Percentiles rank a stretch among this genome's conserved stretches.
Evolutionary conservation across 371 early-diverging fungal species (phyloP).

Genomic region (Coemansia sp.): DNA sequence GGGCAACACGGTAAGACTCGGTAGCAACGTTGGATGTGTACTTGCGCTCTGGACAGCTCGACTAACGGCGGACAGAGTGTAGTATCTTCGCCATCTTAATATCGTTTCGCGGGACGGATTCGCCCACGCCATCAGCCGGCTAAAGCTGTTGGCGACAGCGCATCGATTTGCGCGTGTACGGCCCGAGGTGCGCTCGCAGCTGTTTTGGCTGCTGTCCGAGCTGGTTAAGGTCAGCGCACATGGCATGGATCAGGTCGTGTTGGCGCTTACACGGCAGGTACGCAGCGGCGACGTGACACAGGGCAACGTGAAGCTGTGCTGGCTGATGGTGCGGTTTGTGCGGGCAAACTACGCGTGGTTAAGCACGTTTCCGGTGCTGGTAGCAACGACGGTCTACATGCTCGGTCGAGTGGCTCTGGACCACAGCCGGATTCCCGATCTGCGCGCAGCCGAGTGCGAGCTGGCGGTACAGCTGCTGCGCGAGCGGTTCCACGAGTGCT

Average conservation of each 20-base stretch:
- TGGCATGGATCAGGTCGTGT: slow-evolving; percentile 58
- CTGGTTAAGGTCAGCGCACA: slow-evolving; percentile 52
- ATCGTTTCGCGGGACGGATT: slow-evolving; percentile 68
- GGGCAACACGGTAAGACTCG: slow-evolving; percentile 49
- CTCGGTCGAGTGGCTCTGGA: slow-evolving; percentile 62
- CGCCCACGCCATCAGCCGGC: slow-evolving; percentile 53
- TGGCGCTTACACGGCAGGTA: slow-evolving; percentile 61
- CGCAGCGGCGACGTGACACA: slow-evolving; percentile 62
- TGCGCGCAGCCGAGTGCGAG: slow-evolving; percentile 59
- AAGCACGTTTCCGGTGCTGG: slow-evolving; percentile 50
- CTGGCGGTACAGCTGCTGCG: slow-evolving; percentile 57
- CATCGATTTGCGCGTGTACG: slow-evolving; percentile 56
- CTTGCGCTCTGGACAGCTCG: background rate
- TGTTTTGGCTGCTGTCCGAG: slow-evolving; percentile 65
- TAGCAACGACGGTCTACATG: slow-evolving; percentile 60
- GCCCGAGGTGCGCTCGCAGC: slow-evolving; percentile 52
- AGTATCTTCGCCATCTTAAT: slow-evolving; percentile 61
- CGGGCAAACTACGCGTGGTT: slow-evolving; percentile 49
- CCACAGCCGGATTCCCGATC: slow-evolving; percentile 44
- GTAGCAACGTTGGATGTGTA: background rate
- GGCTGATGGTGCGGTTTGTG: slow-evolving; percentile 56
- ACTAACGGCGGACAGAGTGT: background rate
- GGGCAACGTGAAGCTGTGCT: slow-evolving; percentile 56
- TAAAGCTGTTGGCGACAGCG: slow-evolving; percentile 54
- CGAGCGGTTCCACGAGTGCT: slow-evolving; percentile 64